These are phyloP conservation scores for Evernia prunastri DNA, from an alignment of 495 filamentous ascomycete species.

Conservation along the genomic window DNA sequence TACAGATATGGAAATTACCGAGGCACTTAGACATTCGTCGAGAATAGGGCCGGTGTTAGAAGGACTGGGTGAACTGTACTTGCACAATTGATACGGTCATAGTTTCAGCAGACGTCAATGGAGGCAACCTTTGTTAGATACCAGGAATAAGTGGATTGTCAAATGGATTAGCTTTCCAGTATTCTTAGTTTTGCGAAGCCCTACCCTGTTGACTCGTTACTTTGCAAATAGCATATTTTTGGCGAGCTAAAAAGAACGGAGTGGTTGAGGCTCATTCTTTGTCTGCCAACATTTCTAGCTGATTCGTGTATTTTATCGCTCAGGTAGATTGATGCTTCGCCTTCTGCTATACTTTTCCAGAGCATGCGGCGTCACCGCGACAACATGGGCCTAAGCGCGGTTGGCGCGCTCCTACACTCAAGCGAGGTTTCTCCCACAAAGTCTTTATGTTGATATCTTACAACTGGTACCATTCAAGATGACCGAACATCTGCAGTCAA, in stretches of 20 bases:
- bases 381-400: neutral
- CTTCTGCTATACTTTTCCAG: no score
- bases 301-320: neutral
- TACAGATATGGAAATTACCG: slow-evolving; percentile 14
- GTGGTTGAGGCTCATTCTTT: neutral
- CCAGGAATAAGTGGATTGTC: slow-evolving; percentile 1
- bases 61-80: neutral
- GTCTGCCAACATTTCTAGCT: neutral
- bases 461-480: slow-evolving; percentile 11
- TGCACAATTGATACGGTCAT: neutral
- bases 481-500: slow-evolving; percentile 38
- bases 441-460: neutral
- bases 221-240: neutral
- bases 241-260: neutral
- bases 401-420: neutral
- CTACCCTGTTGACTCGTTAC: neutral
- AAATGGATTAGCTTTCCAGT: neutral
- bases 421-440: slow-evolving; percentile 1
- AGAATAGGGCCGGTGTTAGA: neutral
- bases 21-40: slow-evolving; percentile 4
- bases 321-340: neutral
- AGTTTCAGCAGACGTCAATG: slow-evolving; percentile 24
- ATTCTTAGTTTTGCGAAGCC: neutral
- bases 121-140: slow-evolving; percentile 7
- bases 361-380: neutral